Percentiles rank a stretch among this genome's conserved stretches.
These are phyloP conservation scores for Candida buenavistaensis DNA, from an alignment of 1,139 yeast species.

Conservation along the genomic window DNA sequence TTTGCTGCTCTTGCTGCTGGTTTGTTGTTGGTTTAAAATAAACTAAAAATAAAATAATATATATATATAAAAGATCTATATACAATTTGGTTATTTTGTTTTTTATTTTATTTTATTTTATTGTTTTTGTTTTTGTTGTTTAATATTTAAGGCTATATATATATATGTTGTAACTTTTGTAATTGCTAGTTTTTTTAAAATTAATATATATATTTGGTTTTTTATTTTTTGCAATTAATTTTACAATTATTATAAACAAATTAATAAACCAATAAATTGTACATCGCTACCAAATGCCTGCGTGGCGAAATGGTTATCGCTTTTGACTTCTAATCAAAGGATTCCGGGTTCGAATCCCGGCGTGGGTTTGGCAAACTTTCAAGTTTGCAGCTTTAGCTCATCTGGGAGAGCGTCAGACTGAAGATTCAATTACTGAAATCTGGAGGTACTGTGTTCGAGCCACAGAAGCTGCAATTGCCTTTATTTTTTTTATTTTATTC, in stretches of 20 bases:
- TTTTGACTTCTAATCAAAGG: conserved; percentile 1
- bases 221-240: too few relatives aligned
- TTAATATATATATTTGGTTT: too few relatives aligned
- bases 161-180: too few relatives aligned
- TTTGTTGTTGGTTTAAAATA: conserved; percentile 2
- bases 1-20: conserved; percentile 5
- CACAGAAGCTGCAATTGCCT: conserved; percentile 1
- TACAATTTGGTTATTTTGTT: not conserved
- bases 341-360: conserved; percentile 2
- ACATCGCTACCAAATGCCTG: conserved; percentile 1
- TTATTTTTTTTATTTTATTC: not conserved
- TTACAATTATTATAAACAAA: too few relatives aligned
- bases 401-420: conserved; percentile 61
- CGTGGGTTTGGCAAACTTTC: not conserved
- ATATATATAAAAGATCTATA: too few relatives aligned
- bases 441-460: conserved; percentile 2
- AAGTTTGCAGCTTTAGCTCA: conserved; percentile 22
- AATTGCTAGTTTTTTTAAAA: too few relatives aligned
- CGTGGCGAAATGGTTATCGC: conserved; percentile 2
- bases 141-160: not conserved
- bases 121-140: not conserved
- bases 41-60: too few relatives aligned
- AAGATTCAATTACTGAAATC: conserved; percentile 26
- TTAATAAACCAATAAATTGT: too few relatives aligned
- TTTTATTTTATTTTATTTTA: not conserved